phyloP scores from a whole-genome alignment of 305 asterid species.

The Fraxinus paxiana region DNA sequence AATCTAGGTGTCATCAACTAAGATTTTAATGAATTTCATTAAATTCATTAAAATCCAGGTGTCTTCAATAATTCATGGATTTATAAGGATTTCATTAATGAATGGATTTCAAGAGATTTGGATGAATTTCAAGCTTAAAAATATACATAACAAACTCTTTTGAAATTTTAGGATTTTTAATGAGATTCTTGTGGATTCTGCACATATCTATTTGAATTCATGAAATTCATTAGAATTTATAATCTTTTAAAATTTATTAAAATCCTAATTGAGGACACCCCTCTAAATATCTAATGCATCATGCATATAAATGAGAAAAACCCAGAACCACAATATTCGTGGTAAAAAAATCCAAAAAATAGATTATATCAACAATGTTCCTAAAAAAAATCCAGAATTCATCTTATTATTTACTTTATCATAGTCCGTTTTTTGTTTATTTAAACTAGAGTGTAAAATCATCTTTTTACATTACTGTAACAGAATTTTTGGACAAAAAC shows the following conservation, averaged over 20 bases:
- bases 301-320: neutral
- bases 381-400: neutral
- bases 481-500: neutral
- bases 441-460: neutral
- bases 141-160: neutral
- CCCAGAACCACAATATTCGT: neutral
- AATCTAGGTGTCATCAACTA: neutral
- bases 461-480: neutral
- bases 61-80: neutral
- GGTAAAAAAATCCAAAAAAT: neutral
- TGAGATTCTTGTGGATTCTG: neutral
- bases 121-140: neutral
- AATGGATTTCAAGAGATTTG: neutral
- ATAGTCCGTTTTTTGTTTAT: neutral
- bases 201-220: neutral
- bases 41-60: neutral
- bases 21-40: neutral
- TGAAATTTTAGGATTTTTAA: neutral
- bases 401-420: neutral
- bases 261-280: neutral
- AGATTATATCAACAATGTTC: neutral
- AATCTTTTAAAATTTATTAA: neutral
- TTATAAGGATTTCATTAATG: neutral
- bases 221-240: neutral
- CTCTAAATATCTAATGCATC: neutral